These are phyloP conservation scores for Buxus sempervirens DNA, from an alignment of 164 flowering plant species.

Conservation along the genomic window DNA sequence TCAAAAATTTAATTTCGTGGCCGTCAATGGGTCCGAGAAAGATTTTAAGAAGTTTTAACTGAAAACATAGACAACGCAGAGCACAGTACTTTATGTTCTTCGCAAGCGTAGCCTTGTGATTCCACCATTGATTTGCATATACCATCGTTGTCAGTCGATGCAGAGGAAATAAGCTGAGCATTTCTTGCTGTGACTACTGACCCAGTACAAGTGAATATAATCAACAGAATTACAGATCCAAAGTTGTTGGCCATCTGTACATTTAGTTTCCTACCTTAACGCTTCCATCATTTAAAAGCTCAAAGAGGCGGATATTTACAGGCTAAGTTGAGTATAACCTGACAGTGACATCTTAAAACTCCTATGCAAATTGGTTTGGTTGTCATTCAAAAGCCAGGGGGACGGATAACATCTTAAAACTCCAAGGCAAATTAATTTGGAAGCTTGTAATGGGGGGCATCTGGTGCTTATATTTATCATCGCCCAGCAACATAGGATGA, in stretches of 20 bases:
- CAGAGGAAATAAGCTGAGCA: not conserved
- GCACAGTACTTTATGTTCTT: slow-evolving; percentile 51
- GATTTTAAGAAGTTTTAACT: not conserved
- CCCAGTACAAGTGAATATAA: slow-evolving; percentile 23
- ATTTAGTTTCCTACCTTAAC: slow-evolving; percentile 3
- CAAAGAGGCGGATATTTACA: slow-evolving; percentile 14
- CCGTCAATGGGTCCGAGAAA: not conserved
- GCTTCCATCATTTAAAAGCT: slow-evolving; percentile 17
- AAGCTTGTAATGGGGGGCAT: too few relatives aligned
- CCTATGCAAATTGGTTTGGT: too few relatives aligned
- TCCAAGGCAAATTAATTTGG: too few relatives aligned
- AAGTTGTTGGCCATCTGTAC: slow-evolving; percentile 21
- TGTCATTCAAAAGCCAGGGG: too few relatives aligned
- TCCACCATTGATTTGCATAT: slow-evolving; percentile 49
- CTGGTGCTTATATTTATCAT: too few relatives aligned
- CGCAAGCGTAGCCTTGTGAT: slow-evolving; percentile 48
- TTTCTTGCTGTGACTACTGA: slow-evolving; percentile 27
- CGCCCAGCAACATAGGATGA: too few relatives aligned
- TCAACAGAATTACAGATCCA: slow-evolving; percentile 11
- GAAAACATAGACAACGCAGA: not conserved
- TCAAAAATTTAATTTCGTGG: not conserved
- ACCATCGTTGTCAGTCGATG: slow-evolving; percentile 30
- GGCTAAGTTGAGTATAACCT: slow-evolving; percentile 9
- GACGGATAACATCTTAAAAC: too few relatives aligned
- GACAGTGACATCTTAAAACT: not conserved